These are phyloP conservation scores for Elsinoe perseae DNA, from an alignment of 2,329 filamentous ascomycete genomes.

Conservation along the genomic window DNA sequence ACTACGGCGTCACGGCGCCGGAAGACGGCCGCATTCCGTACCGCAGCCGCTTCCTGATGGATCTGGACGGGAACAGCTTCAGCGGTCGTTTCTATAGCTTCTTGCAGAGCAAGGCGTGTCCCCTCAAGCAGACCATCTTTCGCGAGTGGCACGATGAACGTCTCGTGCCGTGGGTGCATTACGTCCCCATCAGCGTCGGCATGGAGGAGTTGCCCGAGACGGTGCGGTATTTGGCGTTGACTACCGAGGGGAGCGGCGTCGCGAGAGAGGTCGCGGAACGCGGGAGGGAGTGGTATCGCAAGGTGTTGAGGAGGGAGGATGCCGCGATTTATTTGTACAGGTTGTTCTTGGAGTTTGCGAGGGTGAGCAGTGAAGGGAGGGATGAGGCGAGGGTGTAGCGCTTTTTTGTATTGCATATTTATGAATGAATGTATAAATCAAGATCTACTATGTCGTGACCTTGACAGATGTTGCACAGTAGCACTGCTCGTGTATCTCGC, in stretches of 20 bases:
- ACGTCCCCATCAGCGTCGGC: slow-evolving; percentile 45
- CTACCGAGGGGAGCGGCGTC: slow-evolving; percentile 17
- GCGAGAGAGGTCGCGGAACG: slow-evolving; percentile 18
- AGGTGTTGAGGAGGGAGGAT: slow-evolving; percentile 19
- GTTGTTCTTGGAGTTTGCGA: slow-evolving; percentile 67
- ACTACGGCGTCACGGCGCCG: slow-evolving; percentile 18
- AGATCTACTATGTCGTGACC: not conserved
- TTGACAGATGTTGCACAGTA: no score
- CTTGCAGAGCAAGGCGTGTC: slow-evolving; percentile 40
- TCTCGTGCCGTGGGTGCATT: slow-evolving; percentile 51
- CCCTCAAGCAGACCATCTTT: slow-evolving; percentile 48
- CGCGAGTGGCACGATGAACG: slow-evolving; percentile 54
- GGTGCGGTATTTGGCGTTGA: slow-evolving; percentile 38
- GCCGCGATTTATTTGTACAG: slow-evolving; percentile 77
- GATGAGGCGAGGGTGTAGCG: slow-evolving; percentile 29
- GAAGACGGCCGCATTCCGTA: not conserved
- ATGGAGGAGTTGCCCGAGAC: slow-evolving; percentile 48
- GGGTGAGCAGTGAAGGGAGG: slow-evolving; percentile 56
- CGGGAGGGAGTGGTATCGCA: slow-evolving; percentile 19
- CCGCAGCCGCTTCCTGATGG: slow-evolving; percentile 39
- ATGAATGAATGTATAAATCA: slow-evolving; percentile 1
- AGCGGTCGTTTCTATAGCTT: slow-evolving; percentile 48
- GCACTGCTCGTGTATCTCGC: no score
- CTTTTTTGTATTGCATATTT: not conserved
- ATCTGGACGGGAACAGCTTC: slow-evolving; percentile 51